These are phyloP conservation scores for Haplosporangium gracile DNA, from an alignment of 192 early-diverging fungal species.

Conservation along the genomic window DNA sequence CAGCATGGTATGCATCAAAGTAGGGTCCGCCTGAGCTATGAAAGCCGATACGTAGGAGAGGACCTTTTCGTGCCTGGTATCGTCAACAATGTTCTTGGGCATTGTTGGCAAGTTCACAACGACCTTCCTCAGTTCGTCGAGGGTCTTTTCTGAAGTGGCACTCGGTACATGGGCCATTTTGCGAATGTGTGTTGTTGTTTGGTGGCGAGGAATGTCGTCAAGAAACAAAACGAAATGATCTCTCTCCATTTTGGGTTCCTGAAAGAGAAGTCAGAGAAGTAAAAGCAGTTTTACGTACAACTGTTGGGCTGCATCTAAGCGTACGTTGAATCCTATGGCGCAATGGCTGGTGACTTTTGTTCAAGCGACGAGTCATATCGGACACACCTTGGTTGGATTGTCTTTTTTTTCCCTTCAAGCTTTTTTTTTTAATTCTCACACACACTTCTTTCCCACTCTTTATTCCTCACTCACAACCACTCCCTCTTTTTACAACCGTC, in stretches of 20 bases:
- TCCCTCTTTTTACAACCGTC: neutral
- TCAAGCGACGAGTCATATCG: neutral
- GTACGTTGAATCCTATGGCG: slow-evolving; percentile 2
- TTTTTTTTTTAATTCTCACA: neutral
- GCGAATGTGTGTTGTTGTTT: neutral
- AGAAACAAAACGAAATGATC: neutral
- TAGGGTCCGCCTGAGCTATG: slow-evolving; percentile 45
- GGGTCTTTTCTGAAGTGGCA: slow-evolving; percentile 28
- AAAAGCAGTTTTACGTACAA: neutral
- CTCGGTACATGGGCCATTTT: slow-evolving; percentile 2
- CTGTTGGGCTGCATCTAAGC: neutral
- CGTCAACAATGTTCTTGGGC: slow-evolving; percentile 81
- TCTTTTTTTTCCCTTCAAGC: neutral
- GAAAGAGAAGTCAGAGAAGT: neutral
- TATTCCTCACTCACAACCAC: neutral
- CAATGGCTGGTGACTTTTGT: slow-evolving; percentile 4
- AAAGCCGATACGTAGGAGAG: slow-evolving; percentile 71
- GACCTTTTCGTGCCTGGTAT: slow-evolving; percentile 82
- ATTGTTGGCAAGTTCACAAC: slow-evolving; percentile 72
- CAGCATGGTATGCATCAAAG: slow-evolving; percentile 40
- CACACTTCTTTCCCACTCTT: neutral
- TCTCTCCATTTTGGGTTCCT: too few species aligned
- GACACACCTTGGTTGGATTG: neutral
- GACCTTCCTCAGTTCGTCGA: slow-evolving; percentile 59
- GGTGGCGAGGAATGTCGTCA: slow-evolving; percentile 1